phyloP scores from a whole-genome alignment of 306 rosid species.

The Rosa rugosa region DNA sequence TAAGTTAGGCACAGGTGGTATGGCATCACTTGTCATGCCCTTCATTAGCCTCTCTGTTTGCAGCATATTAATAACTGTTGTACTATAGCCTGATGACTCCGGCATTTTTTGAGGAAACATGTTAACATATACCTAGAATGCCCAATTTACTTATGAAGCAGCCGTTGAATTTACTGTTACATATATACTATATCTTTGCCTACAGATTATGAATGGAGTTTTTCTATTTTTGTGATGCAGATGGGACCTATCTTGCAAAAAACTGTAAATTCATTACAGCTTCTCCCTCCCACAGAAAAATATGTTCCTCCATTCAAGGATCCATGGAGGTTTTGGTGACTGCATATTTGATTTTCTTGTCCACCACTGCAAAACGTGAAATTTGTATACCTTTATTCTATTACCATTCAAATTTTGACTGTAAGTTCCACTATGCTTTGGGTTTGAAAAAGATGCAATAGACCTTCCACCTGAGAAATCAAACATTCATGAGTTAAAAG shows the following conservation, averaged over 20 bases:
- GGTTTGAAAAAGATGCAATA: not conserved
- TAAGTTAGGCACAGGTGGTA: no score
- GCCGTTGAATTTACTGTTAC: not conserved
- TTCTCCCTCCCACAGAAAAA: no score
- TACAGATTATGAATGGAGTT: not conserved
- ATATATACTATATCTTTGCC: not conserved
- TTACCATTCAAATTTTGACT: constrained; percentile 1
- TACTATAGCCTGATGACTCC: no score
- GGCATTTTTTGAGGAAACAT: no score
- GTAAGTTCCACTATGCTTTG: not conserved
- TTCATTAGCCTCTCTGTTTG: no score
- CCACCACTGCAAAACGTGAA: not conserved
- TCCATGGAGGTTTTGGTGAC: constrained; percentile 99
- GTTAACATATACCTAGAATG: no score
- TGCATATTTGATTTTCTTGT: not conserved
- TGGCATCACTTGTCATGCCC: no score
- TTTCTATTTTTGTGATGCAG: constrained; percentile 40
- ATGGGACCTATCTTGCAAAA: constrained; percentile 75
- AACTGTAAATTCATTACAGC: constrained; percentile 72
- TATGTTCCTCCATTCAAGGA: constrained; percentile 69
- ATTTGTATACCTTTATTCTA: not conserved
- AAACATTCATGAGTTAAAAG: no score
- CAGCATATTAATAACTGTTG: no score
- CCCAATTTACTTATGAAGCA: no score
- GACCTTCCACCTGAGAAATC: not conserved